These are phyloP conservation scores for Paracamarosporium sp. DNA, from an alignment of 2,329 filamentous ascomycete genomes.

Conservation along the genomic window DNA sequence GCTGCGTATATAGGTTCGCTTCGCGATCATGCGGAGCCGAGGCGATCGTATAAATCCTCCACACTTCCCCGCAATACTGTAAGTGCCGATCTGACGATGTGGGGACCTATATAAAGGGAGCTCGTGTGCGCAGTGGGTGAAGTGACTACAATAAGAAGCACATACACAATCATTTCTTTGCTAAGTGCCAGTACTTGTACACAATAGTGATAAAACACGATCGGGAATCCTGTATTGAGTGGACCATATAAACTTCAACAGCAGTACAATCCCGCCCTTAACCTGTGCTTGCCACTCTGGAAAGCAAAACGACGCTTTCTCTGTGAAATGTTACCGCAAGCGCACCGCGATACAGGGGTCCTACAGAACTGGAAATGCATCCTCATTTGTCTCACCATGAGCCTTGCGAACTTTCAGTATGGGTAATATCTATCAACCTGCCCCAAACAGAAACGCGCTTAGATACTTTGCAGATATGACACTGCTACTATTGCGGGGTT, in stretches of 20 bases:
- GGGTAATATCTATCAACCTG: neutral
- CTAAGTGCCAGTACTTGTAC: too few species aligned
- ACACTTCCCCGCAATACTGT: neutral
- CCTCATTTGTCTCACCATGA: constrained; percentile 12
- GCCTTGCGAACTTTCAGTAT: constrained; percentile 13
- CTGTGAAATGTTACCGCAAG: neutral
- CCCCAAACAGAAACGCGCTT: neutral
- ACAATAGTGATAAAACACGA: too few species aligned
- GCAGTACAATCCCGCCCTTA: too few species aligned
- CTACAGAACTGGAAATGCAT: constrained; percentile 13
- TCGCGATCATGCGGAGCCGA: neutral
- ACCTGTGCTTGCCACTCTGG: too few species aligned
- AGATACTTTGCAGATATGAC: constrained; percentile 4
- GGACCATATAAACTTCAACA: too few species aligned
- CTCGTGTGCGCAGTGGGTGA: neutral
- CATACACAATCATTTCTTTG: too few species aligned
- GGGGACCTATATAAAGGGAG: neutral
- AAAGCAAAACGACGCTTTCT: neutral
- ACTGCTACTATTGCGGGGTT: constrained; percentile 16
- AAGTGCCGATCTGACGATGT: neutral
- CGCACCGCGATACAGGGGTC: constrained; percentile 5
- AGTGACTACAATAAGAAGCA: too few species aligned
- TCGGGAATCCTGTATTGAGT: too few species aligned
- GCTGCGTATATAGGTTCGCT: neutral
- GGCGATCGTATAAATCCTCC: neutral